These are phyloP conservation scores for Stereum hirsutum DNA, from an alignment of 1,284 basidiomycete species.

Conservation along the genomic window DNA sequence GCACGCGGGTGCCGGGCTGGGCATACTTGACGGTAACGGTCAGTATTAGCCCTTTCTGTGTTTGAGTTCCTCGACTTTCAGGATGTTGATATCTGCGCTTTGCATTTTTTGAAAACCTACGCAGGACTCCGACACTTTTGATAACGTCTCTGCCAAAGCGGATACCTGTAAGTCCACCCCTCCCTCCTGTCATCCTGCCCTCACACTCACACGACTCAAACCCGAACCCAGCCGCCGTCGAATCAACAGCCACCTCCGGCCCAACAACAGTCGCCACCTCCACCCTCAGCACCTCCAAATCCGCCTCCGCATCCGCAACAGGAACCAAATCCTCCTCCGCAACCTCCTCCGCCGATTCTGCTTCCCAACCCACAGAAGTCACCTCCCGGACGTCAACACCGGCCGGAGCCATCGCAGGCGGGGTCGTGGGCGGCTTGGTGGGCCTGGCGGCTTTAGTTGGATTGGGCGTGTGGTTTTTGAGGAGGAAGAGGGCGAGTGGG, in stretches of 20 bases:
- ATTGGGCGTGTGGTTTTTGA: conserved; percentile 10
- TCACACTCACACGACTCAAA: neutral
- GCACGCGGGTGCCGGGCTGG: conserved; percentile 9
- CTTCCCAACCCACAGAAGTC: neutral
- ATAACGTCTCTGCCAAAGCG: neutral
- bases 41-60: neutral
- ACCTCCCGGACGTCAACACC: conserved; percentile 4
- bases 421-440: conserved; percentile 29
- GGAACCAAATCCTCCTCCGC: neutral
- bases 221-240: neutral
- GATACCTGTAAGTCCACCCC: neutral
- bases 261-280: neutral
- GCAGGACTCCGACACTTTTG: conserved; percentile 6
- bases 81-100: neutral
- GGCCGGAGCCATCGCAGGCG: conserved; percentile 23
- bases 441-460: conserved; percentile 19
- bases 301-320: neutral
- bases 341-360: neutral
- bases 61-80: neutral
- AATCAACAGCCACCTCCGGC: neutral
- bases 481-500: no score
- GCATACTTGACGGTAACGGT: conserved; percentile 7
- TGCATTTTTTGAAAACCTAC: no score
- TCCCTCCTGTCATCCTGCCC: neutral
- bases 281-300: neutral